These are phyloP conservation scores for Benincasa hispida DNA, from an alignment of 306 rosid species.

Conservation along the genomic window DNA sequence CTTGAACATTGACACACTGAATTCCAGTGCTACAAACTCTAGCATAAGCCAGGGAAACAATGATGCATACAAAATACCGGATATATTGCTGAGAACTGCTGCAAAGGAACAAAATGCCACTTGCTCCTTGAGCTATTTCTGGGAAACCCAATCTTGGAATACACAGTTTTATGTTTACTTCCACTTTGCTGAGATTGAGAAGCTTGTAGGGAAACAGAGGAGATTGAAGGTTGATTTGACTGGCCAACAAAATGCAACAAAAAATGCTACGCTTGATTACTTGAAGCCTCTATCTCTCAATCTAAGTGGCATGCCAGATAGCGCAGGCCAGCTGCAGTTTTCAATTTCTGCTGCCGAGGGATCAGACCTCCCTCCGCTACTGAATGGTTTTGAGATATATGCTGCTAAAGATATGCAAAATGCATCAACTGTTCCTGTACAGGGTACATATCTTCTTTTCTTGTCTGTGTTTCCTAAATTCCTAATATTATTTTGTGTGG, in stretches of 20 bases:
- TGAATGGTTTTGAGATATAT: constrained; percentile 14
- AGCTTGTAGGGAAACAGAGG: constrained; percentile 8
- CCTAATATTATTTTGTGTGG: not conserved
- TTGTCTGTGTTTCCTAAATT: not conserved
- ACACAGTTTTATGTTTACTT: constrained; percentile 9
- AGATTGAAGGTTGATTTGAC: constrained; percentile 1
- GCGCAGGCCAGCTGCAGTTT: not conserved
- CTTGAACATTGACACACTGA: not conserved
- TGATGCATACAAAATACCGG: constrained; percentile 14
- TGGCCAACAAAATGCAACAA: not conserved
- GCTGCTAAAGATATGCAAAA: constrained; percentile 7
- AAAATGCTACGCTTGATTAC: constrained; percentile 14
- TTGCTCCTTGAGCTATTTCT: not conserved
- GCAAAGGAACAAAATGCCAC: constrained; percentile 5
- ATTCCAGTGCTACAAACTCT: constrained; percentile 8
- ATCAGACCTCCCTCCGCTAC: constrained; percentile 10
- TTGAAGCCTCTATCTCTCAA: constrained; percentile 13
- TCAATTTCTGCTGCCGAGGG: constrained; percentile 7
- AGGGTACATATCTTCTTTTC: constrained; percentile 4
- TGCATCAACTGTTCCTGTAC: not conserved
- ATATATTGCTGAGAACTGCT: constrained; percentile 6
- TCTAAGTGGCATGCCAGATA: not conserved
- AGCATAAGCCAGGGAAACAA: not conserved
- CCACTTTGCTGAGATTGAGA: constrained; percentile 17
- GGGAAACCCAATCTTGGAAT: not conserved